Evolutionary conservation across 1,284 basidiomycete genomes (phyloP), one percentile per base, ranked within the genome.

Genomic region (Cystobasidiaceae sp.): DNA sequence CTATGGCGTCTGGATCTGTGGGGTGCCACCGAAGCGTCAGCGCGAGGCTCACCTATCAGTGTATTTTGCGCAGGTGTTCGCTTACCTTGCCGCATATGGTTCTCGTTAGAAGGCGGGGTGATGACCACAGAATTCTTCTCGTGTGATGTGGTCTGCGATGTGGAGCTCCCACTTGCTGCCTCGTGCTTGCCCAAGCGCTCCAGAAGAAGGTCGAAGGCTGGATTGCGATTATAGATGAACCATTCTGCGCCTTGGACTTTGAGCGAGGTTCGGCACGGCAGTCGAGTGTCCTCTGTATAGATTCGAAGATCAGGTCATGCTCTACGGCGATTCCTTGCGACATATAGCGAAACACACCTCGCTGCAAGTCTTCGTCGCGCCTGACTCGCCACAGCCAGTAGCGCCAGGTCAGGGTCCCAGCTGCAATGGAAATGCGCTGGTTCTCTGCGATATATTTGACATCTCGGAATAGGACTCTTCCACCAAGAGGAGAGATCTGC

Each of bases 391-490:
- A 84, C 60, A 90, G 83, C 93, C 93, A 97, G 76, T 93, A 96
- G 68, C 89, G 81, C 89, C 92, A 96, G 69, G 87, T 87, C 54
- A 96, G 76, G 74, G 90, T 85, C 1, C 86, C 87, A 75, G 90
- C 44, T 4, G 90, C 83, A 52, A 90, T 82, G 67, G 84, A 84
- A 49, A 93, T 81, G 8, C 88, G 89, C 75, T 93, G 87, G 76
- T 93, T 94, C 73, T 89, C 88, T 0, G 90, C 92, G 76, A 93
- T 85, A 75, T 94, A 96, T 30, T 83, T 81, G 25, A 93, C 77
- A 74, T 94, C 88, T 77, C 89, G 89, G 72, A 94, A 82, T 15
- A 91, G 81, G 59, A 97, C 85, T 69, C 90, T 81, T 17, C 93
- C 93, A 2, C 87, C 85, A 25, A 94, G 78, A n/a, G 92, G 80